phyloP scores from a whole-genome alignment of 2,329 filamentous ascomycete species.

The Alternaria longipes region DNA sequence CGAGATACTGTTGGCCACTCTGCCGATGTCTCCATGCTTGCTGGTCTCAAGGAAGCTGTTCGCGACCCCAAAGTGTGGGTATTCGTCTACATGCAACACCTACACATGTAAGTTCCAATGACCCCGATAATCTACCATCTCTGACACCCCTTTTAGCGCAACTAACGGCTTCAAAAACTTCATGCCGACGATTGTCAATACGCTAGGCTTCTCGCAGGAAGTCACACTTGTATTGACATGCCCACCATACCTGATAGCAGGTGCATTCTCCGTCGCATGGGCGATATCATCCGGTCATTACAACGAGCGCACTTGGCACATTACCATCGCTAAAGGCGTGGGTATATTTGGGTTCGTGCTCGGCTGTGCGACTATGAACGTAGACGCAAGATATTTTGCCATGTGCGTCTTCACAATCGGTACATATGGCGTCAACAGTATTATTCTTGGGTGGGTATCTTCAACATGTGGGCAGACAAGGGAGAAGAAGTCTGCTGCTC shows the following conservation, averaged over 20 bases:
- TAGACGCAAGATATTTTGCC: conserved; percentile 41
- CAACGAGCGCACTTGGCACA: conserved; percentile 55
- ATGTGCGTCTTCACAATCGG: conserved; percentile 14
- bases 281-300: conserved; percentile 49
- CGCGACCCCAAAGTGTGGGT: conserved; percentile 63
- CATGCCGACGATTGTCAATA: conserved; percentile 59
- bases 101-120: conserved; percentile 57
- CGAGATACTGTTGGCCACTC: no score
- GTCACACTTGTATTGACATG: conserved; percentile 62
- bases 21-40: conserved; percentile 24
- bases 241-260: conserved; percentile 32
- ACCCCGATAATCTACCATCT: conserved; percentile 63
- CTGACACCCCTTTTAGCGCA: background rate
- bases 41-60: conserved; percentile 58
- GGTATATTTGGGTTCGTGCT: conserved; percentile 52
- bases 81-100: conserved; percentile 52
- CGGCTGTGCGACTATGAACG: conserved; percentile 49
- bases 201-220: conserved; percentile 60
- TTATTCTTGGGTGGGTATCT: conserved; percentile 54
- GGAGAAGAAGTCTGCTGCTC: conserved; percentile 55
- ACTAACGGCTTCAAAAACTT: conserved; percentile 48
- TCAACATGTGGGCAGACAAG: conserved; percentile 54
- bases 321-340: conserved; percentile 47
- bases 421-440: conserved; percentile 36
- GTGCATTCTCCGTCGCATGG: conserved; percentile 33